Base-by-base conservation (phyloP, 2,329 filamentous ascomycete species). In the Furcasterigmium furcatum region DNA sequence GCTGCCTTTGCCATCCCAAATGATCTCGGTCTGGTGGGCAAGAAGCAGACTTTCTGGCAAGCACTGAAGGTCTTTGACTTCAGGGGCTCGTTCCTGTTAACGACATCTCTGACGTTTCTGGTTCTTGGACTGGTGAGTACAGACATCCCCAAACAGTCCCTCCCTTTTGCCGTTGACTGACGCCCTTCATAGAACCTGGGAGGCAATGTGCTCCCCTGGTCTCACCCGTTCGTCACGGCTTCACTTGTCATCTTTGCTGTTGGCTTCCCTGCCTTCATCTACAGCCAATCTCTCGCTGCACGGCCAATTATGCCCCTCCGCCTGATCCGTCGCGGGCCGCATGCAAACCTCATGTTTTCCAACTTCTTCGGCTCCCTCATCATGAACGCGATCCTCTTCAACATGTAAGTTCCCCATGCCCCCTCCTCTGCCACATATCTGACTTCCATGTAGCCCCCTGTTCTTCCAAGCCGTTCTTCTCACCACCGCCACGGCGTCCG, bases 391-490 rank as follows among this genome's bases (percentile, higher is more conserved):
- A 72, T 84, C 39, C 56, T 79, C 18, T 84, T 84, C 58, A 84
- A 84, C 60, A 73, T 78, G 71, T 74, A 59, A 63, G 71, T n/a
- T 21, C 21, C 4, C 22, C 24, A 14, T 30, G 13, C 39, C 41
- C 27, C 18, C 12, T 18, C 32, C 32, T 29, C 18, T n/a, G 19
- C 24, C 38, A 36, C 36, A 12, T 25, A 42, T 46, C 29, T 9
- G n/a, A 13, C 12, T 21, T 19, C 35, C 32, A 6, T n/a, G 20
- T 53, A 81, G 81, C 6, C 87, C 87, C 1, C 70, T 91, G 8
- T 91, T 85, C 68, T 91, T 88, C 66, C 86, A 89, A 60, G 85
- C 83, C 30, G 85, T 89, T 21, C 81, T 88, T 40, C 74, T 87
- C 43, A 82, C 84, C 47, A 77, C 74, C 6, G 83, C 87, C 14